Conservation (phyloP, 1,139 yeast species). For the Geotrichum candidum region DNA sequence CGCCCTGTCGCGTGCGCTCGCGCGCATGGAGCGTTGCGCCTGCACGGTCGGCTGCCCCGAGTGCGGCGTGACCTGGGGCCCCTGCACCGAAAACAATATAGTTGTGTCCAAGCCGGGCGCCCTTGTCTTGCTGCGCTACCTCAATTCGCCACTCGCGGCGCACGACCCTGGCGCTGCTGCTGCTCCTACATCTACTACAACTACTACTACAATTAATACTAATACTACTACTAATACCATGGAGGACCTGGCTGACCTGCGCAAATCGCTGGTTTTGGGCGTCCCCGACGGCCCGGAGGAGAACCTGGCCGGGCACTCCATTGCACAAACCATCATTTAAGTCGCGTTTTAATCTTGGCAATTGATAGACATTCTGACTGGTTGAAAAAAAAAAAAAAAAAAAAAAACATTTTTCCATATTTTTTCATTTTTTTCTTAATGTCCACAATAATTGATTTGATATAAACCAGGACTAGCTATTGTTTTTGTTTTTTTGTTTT, state of each 20-base stretch:
- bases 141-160: conserved; percentile 25
- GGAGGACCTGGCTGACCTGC: conserved; percentile 19
- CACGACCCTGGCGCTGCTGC: not conserved
- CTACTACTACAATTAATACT: too few relatives aligned
- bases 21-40: conserved; percentile 62
- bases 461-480: too few relatives aligned
- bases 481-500: too few relatives aligned
- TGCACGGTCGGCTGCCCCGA: conserved; percentile 77
- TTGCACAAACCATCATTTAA: conserved; percentile 48
- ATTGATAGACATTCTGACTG: too few relatives aligned
- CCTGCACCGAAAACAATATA: conserved; percentile 72
- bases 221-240: too few relatives aligned
- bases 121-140: conserved; percentile 54
- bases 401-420: too few relatives aligned
- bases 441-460: too few relatives aligned
- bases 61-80: conserved; percentile 58
- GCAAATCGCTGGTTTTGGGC: conserved; percentile 11
- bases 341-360: too few relatives aligned
- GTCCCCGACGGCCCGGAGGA: conserved; percentile 79
- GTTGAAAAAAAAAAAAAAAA: too few relatives aligned
- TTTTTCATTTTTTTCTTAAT: too few relatives aligned
- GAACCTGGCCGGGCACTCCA: conserved; percentile 56
- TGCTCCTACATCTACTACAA: not conserved
- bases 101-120: conserved; percentile 90
- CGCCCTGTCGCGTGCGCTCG: conserved; percentile 54